Conservation (phyloP, 495 filamentous ascomycete species). For the Aspergillus carlsbadensis region DNA sequence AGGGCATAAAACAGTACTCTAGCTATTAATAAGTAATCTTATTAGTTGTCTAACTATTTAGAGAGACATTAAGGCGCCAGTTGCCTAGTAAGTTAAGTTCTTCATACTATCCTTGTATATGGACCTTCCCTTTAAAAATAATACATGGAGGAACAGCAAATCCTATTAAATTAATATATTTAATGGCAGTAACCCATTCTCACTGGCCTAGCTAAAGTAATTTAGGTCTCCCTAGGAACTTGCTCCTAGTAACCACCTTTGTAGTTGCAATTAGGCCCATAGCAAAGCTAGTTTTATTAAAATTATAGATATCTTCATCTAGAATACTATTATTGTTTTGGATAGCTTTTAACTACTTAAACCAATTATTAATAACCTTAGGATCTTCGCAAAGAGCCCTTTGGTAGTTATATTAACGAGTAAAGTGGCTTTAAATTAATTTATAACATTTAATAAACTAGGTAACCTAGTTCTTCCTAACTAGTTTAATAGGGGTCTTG, state of each 20-base stretch:
- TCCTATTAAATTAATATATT: conserved; percentile 28
- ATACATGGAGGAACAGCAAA: conserved; percentile 18
- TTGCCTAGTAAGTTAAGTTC: not conserved
- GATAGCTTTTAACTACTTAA: conserved; percentile 31
- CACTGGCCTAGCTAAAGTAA: conserved; percentile 35
- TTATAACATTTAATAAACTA: conserved; percentile 30
- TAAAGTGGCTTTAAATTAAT: conserved; percentile 25
- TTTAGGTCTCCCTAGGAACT: conserved; percentile 22
- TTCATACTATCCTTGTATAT: not conserved
- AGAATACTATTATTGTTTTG: conserved; percentile 34
- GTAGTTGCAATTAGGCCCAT: conserved; percentile 33
- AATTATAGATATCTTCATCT: conserved; percentile 45
- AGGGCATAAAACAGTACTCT: too few relatives aligned
- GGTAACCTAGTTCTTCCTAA: conserved; percentile 6
- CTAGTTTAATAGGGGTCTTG: conserved; percentile 6
- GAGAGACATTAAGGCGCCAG: conserved; percentile 1
- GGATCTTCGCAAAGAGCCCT: conserved; percentile 36
- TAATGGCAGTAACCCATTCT: conserved; percentile 40
- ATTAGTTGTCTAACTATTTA: conserved; percentile 31
- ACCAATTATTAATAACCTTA: conserved; percentile 32
- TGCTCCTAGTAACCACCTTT: conserved; percentile 27
- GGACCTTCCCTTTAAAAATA: not conserved
- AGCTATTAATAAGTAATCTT: conserved; percentile 16
- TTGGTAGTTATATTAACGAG: conserved; percentile 19
- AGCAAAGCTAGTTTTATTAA: conserved; percentile 45